These are phyloP conservation scores for Nectriaceae sp. DNA, from an alignment of 2,329 filamentous ascomycete genomes.

Conservation along the genomic window DNA sequence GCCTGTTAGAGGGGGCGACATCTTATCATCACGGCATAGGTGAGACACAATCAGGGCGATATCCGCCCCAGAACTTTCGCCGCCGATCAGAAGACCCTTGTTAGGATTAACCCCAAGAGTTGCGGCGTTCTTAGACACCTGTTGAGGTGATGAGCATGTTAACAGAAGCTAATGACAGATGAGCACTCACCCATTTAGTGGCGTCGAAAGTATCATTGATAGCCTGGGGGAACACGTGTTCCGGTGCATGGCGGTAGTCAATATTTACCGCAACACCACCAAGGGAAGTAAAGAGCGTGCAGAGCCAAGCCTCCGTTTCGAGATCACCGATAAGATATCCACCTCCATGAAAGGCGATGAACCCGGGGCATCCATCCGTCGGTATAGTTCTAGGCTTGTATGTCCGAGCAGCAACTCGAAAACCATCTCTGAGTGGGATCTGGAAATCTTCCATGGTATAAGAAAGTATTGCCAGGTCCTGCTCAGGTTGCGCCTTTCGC, in stretches of 20 bases:
- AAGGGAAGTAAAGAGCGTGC: constrained; percentile 25
- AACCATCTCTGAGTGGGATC: constrained; percentile 23
- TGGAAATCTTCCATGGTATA: constrained; percentile 23
- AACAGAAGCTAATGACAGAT: too few relatives aligned
- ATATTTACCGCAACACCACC: constrained; percentile 29
- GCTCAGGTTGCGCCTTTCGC: constrained; percentile 9
- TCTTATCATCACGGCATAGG: constrained; percentile 13
- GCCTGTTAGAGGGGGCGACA: constrained; percentile 28
- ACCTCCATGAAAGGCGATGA: constrained; percentile 30
- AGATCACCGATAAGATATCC: constrained; percentile 30
- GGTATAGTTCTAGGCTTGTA: constrained; percentile 21
- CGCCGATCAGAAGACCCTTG: constrained; percentile 19
- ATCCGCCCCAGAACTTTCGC: constrained; percentile 32
- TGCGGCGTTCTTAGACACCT: constrained; percentile 19
- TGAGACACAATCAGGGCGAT: constrained; percentile 28
- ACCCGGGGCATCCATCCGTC: constrained; percentile 19
- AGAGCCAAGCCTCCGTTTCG: constrained; percentile 25
- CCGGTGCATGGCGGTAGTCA: constrained; percentile 31
- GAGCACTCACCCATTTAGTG: constrained; percentile 24
- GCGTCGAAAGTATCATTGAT: constrained; percentile 31
- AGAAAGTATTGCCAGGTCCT: constrained; percentile 15
- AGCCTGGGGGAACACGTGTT: constrained; percentile 30
- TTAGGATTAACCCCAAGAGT: constrained; percentile 26
- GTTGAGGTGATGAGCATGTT: too few relatives aligned
- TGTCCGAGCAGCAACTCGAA: constrained; percentile 19